phyloP scores from a whole-genome alignment of 2,329 filamentous ascomycete genomes.

The Colletotrichum siamense region DNA sequence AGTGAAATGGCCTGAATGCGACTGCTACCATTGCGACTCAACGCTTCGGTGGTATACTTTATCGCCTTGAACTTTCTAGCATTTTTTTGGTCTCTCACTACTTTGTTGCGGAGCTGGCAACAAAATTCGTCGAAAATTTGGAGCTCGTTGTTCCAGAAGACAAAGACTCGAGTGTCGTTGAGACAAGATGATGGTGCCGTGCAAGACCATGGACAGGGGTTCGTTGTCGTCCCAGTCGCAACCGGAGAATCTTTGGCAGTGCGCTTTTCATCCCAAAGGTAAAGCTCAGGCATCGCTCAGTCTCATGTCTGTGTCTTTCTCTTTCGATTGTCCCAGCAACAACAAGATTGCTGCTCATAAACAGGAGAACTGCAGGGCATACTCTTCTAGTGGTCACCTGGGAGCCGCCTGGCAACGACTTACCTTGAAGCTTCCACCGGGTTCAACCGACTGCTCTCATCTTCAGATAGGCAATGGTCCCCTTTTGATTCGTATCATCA shows the following conservation, averaged over 20 bases:
- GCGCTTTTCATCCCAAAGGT: not conserved
- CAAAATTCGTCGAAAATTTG: not conserved
- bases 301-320: not conserved
- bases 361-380: not conserved
- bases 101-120: not conserved
- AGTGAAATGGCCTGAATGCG: conserved; percentile 14
- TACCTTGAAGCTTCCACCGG: not conserved
- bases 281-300: not conserved
- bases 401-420: not conserved
- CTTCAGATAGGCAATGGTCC: not conserved
- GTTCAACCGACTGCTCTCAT: not conserved
- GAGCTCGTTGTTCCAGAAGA: not conserved
- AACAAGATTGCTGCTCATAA: not conserved
- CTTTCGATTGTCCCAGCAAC: not conserved
- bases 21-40: not conserved
- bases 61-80: not conserved
- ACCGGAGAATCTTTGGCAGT: not conserved
- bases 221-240: not conserved
- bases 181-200: not conserved
- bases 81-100: not conserved
- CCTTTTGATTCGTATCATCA: not conserved
- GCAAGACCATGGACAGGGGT: not conserved
- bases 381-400: not conserved
- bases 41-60: not conserved
- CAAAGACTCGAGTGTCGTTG: not conserved